Conservation (phyloP, 495 filamentous ascomycete species). For the Penicillium roqueforti region DNA sequence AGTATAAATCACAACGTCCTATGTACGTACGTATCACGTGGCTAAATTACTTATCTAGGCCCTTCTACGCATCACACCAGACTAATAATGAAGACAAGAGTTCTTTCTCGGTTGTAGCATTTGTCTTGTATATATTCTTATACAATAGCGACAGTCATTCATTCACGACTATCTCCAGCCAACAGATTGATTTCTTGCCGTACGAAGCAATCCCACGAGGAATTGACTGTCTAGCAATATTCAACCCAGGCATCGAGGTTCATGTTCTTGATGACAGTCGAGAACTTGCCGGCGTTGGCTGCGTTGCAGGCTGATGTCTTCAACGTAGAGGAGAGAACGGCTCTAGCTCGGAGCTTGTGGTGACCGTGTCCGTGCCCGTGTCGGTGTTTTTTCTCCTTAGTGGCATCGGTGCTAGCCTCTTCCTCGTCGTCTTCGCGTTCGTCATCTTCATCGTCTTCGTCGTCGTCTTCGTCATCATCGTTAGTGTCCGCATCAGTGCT, state of each 20-base stretch:
- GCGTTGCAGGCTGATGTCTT: conserved; percentile 7
- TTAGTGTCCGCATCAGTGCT: neutral
- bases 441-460: neutral
- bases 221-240: neutral
- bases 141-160: neutral
- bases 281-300: conserved; percentile 5
- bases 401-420: neutral
- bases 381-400: neutral
- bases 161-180: neutral
- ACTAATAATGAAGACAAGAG: too few relatives aligned
- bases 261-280: conserved; percentile 12
- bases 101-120: neutral
- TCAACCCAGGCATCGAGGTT: conserved; percentile 11
- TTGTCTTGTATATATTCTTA: neutral
- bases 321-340: neutral
- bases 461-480: neutral
- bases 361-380: neutral
- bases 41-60: too few relatives aligned
- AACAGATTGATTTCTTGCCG: too few relatives aligned
- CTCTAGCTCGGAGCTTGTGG: neutral
- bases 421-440: neutral
- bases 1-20: too few relatives aligned
- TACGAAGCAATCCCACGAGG: neutral
- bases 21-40: too few relatives aligned
- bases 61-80: too few relatives aligned